Conservation (phyloP, 768 basidiomycete species). For the Mycena crocata region DNA sequence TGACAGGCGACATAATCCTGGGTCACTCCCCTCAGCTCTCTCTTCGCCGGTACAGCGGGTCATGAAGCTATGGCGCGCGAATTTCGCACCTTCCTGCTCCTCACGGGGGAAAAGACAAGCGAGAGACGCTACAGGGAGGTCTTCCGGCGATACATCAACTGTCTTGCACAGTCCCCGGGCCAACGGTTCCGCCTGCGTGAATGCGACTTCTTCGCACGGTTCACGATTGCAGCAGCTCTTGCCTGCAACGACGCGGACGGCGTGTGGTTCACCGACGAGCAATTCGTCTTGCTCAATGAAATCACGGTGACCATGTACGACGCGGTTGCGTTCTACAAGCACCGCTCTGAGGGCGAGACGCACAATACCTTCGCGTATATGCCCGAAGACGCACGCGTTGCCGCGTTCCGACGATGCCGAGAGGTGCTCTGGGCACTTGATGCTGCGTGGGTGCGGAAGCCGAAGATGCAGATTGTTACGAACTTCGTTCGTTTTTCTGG, state of each 20-base stretch:
- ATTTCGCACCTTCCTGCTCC: background rate
- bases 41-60: background rate
- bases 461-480: background rate
- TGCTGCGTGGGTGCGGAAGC: background rate
- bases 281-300: background rate
- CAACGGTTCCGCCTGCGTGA: slow-evolving; percentile 9
- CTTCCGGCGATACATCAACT: background rate
- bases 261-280: slow-evolving; percentile 4
- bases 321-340: slow-evolving; percentile 4
- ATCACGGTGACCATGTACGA: slow-evolving; percentile 4
- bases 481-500: background rate
- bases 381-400: background rate
- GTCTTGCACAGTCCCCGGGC: background rate
- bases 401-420: slow-evolving; percentile 7
- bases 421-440: slow-evolving; percentile 10
- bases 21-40: background rate
- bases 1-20: background rate
- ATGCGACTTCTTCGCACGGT: background rate
- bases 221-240: background rate
- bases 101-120: background rate
- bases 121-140: background rate
- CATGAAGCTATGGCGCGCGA: background rate
- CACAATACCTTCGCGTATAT: background rate
- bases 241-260: slow-evolving; percentile 1
- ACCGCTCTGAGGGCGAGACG: background rate